Base-by-base conservation (phyloP, 2,329 filamentous ascomycete genomes). In the Xylaria sp. region DNA sequence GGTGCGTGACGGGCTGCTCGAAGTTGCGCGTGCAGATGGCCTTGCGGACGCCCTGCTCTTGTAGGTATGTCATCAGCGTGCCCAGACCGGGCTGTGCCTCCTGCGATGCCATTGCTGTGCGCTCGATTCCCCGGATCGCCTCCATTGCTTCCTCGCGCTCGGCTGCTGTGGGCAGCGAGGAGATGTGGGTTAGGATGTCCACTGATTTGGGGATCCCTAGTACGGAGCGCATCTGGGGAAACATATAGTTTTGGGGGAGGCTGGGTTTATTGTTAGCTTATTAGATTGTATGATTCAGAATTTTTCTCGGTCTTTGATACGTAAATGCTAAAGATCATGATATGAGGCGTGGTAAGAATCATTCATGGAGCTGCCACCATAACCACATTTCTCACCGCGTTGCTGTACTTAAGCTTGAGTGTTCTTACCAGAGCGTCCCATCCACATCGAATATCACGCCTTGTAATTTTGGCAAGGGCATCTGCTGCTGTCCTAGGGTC, bases 1-100 rank as follows among this genome's bases (percentile, higher is more conserved):
- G 85, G 78, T 94, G 90, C 55, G 85, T 81, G 1, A 96, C 93
- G 6, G 93, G 93, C 8, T 87, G 83, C 74, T 95, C 93, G 76
- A 97, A 98, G 82, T 99, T 98, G 76, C 96, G 87, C 2, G 96
- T 98, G 81, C 94, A 97, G 71, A 98, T 94, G 18, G 88, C 95
- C 80, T 97, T 96, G 73, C 83, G 88, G 36, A 97, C 78, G 6
- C 81, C 79, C 32, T 86, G 85, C 7, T 80, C 76, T 75, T 96
- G 90, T 20, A 98, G 88, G 78, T 96, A 97, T 65, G 87, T 81
- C 92, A 98, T 97, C 60, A 99, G 85, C 32, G 85, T 80, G 0
- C 85, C 81, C 3, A 98, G 88, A 0, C 95, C 95, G 0, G 93
- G 90, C 79, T 97, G 95, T 2, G 95, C 90, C 39, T 89, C 84